Evolutionary conservation across 345 rosid species (phyloP), one percentile per base, ranked within the genome.

Genomic region (Sonneratia caseolaris): DNA sequence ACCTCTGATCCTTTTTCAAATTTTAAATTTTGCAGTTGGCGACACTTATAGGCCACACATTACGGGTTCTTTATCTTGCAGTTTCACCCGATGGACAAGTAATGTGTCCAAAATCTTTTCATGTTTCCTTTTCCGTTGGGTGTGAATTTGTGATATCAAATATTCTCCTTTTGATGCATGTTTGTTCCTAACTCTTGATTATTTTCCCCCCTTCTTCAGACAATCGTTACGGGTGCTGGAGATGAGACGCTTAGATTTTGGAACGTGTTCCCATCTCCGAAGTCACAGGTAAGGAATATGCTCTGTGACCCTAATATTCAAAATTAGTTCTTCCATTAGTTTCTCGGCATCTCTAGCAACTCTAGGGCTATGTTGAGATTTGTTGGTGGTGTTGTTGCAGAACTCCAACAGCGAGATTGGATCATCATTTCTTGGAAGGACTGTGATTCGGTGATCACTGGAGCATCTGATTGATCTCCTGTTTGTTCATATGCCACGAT

Each of bases 11-110:
- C 45, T 47, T 19, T 53, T 53, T 53, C 9, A 1, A 21, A 40
- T 42, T 69, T 56, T 70, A 68, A 72, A 15, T 14, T 64, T 11
- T 82, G 78, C 88, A 96, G 99, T 81, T 96, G 84, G 99, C 96
- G 67, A 91, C 96, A 71, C 99, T 96, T 36, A 96, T 97, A 0
- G 99, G 98, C 24, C 99, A 96, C 74, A 78, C 99, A 18, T 89
- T 76, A 72, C 84, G 99, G 71, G 99, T 96, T 72, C 98, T 96
- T 72, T 96, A 91, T 84, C 99, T 96, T 77, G 99, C 99, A 12
- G 91, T 92, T 67, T 96, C 99, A 71, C 99, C 99, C 1, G 99
- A 96, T 74, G 99, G 99, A 77, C 98, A 96, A 96, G 99, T 92
- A 83, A 43, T 76, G 61, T 12, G n/a, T 37, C 59, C 35, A n/a